Conservation (phyloP, 2,329 filamentous ascomycete genomes). For the Cladorrhinum sp. region DNA sequence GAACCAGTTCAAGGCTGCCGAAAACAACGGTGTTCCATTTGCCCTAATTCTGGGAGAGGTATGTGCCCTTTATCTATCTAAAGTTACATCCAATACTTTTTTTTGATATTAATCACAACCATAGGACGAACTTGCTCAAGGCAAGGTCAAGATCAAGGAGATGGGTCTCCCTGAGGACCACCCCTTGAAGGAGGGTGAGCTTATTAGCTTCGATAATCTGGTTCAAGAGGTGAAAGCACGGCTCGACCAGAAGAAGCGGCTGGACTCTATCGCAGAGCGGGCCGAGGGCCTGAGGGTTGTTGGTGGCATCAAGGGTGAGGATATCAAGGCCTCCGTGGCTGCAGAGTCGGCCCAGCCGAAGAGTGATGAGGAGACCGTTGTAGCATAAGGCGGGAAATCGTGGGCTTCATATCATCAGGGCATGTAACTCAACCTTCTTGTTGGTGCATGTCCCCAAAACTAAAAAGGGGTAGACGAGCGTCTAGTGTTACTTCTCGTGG, state of each 20-base stretch:
- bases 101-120: background rate
- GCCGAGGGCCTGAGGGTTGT: constrained; percentile 47
- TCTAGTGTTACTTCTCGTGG: background rate
- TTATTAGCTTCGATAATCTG: constrained; percentile 25
- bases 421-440: background rate
- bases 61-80: background rate
- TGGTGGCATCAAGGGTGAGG: constrained; percentile 44
- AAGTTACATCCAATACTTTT: background rate
- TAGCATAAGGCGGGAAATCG: background rate
- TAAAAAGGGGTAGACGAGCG: background rate
- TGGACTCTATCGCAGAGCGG: constrained; percentile 42
- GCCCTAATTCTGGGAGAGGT: constrained; percentile 81
- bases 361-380: background rate
- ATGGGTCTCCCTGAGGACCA: constrained; percentile 75
- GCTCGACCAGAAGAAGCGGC: constrained; percentile 41
- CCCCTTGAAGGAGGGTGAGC: constrained; percentile 77
- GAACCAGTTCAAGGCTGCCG: constrained; percentile 88
- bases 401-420: background rate
- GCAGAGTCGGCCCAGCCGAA: constrained; percentile 18
- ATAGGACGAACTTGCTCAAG: constrained; percentile 72
- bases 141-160: constrained; percentile 82
- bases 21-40: constrained; percentile 74
- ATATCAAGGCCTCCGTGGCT: constrained; percentile 29
- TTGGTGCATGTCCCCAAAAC: background rate
- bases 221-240: constrained; percentile 29